phyloP scores from a whole-genome alignment of 1,284 basidiomycete species.

The Afroboletus lepidellus region DNA sequence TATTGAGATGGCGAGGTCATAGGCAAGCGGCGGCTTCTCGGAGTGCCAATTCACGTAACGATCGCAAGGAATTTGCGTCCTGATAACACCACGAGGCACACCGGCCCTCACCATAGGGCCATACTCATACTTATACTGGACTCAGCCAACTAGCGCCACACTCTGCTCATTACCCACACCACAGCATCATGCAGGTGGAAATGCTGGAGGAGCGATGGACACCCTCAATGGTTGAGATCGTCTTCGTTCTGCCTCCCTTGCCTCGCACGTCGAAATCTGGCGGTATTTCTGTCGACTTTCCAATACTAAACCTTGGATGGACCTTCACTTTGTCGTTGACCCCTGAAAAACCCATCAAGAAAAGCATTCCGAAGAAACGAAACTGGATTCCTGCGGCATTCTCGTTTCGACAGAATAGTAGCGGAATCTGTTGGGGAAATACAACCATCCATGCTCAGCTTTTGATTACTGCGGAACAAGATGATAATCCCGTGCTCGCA shows the following conservation, averaged over 20 bases:
- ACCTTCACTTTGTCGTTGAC: slow-evolving; percentile 17
- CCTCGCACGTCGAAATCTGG: background rate
- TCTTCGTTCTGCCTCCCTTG: background rate
- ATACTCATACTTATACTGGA: too few species aligned
- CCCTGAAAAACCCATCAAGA: background rate
- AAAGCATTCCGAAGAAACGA: too few species aligned
- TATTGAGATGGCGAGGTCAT: too few species aligned
- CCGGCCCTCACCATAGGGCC: too few species aligned
- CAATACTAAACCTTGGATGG: slow-evolving; percentile 18
- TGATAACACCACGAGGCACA: too few species aligned
- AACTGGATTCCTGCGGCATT: slow-evolving; percentile 11
- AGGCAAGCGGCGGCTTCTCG: too few species aligned
- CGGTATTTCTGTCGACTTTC: slow-evolving; percentile 7
- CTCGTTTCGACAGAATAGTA: slow-evolving; percentile 10
- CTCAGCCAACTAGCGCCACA: too few species aligned
- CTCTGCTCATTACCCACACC: background rate
- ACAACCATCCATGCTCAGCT: slow-evolving; percentile 18
- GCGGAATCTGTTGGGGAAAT: slow-evolving; percentile 10
- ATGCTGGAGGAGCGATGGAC: background rate
- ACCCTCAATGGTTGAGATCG: background rate
- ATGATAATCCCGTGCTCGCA: too few species aligned
- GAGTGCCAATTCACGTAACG: too few species aligned
- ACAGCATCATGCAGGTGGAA: background rate
- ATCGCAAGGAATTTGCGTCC: too few species aligned
- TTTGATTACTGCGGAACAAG: slow-evolving; percentile 1